A percentile compares a stretch with the other conserved stretches of the same genome.
Conservation (phyloP, 2,329 filamentous ascomycete species). For the Scedosporium aurantiacum region DNA sequence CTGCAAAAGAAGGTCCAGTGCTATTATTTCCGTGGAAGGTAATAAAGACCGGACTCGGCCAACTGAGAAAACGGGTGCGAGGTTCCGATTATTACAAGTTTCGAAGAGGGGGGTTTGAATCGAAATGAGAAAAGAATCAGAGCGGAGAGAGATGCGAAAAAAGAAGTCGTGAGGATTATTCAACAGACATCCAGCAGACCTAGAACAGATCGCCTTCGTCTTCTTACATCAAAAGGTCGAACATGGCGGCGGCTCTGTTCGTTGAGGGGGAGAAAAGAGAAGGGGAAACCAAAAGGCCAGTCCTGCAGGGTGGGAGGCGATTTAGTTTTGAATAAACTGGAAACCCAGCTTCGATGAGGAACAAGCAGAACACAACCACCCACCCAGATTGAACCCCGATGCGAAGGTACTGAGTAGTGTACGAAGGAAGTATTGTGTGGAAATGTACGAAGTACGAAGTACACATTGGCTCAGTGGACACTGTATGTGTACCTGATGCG, state of each 20-base stretch:
- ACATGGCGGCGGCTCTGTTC: conserved; percentile 6
- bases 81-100: conserved; percentile 4
- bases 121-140: background rate
- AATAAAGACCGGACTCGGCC: background rate
- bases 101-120: background rate
- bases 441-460: background rate
- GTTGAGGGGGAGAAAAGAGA: background rate
- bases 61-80: background rate
- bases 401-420: background rate
- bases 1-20: conserved; percentile 4
- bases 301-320: conserved; percentile 1
- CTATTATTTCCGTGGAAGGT: background rate
- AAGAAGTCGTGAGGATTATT: conserved; percentile 2
- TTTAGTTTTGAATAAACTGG: conserved; percentile 8
- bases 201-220: conserved; percentile 7
- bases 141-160: background rate
- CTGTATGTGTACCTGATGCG: background rate
- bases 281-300: background rate
- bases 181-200: conserved; percentile 8
- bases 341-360: background rate
- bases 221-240: conserved; percentile 3
- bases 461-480: background rate
- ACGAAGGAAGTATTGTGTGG: background rate
- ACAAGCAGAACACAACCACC: background rate
- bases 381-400: background rate